Evolutionary conservation across 805 yeast genomes (phyloP).

Genomic region (Ogataea nonfermentans): DNA sequence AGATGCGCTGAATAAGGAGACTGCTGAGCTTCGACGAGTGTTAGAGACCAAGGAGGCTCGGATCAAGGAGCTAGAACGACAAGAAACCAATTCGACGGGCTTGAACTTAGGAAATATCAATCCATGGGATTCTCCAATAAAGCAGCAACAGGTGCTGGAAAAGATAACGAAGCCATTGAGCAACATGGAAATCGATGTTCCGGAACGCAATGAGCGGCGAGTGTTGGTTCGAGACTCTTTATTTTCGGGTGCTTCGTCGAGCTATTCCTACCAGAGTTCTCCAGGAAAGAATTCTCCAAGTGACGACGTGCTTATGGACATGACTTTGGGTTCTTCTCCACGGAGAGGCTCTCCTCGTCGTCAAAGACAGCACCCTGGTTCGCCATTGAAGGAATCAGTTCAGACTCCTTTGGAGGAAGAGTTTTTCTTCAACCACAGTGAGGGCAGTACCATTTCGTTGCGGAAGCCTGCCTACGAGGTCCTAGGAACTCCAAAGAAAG

Average conservation of each 20-base stretch:
- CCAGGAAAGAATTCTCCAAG: conserved; percentile 6
- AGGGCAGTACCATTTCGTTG: conserved; percentile 1
- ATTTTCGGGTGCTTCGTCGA: conserved; percentile 15
- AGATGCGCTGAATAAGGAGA: not conserved
- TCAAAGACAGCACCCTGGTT: conserved; percentile 9
- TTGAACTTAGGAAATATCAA: conserved; percentile 11
- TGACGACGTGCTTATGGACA: conserved; percentile 13
- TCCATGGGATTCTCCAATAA: conserved; percentile 27
- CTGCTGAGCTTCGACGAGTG: conserved; percentile 6
- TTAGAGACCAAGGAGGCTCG: conserved; percentile 7
- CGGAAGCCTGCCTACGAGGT: conserved; percentile 17
- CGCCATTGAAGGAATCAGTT: conserved; percentile 11
- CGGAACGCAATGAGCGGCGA: conserved; percentile 29
- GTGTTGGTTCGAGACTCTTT: conserved; percentile 14
- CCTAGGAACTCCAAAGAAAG: conserved; percentile 8
- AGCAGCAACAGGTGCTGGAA: conserved; percentile 22
- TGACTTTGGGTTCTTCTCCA: conserved; percentile 34
- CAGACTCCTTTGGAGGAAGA: conserved; percentile 28
- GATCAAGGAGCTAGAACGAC: conserved; percentile 1
- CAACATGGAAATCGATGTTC: conserved; percentile 17
- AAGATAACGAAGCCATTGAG: conserved; percentile 10
- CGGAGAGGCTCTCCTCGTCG: conserved; percentile 29
- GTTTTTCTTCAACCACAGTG: conserved; percentile 21
- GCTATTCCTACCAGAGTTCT: conserved; percentile 14
- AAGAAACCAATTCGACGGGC: not conserved